These are phyloP conservation scores for Trichoderma pleuroti DNA, from an alignment of 2,329 filamentous ascomycete genomes.

Conservation along the genomic window DNA sequence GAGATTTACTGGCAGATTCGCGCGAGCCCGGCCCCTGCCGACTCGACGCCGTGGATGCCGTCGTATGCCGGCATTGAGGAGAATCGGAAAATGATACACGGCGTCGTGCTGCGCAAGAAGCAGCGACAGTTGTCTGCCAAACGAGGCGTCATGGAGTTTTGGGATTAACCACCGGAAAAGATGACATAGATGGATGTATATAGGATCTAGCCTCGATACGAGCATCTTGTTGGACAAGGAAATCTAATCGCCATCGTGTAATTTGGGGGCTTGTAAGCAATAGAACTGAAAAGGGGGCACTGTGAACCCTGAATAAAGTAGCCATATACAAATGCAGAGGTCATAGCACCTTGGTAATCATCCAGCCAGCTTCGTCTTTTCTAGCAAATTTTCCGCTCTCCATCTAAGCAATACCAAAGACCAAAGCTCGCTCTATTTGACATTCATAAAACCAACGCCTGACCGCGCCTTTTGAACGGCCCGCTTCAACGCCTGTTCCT, in stretches of 20 bases:
- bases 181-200: neutral
- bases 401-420: neutral
- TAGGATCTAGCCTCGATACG: neutral
- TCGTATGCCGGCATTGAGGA: neutral
- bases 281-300: neutral
- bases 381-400: neutral
- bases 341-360: neutral
- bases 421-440: conserved; percentile 49
- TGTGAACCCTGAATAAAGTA: neutral
- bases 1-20: neutral
- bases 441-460: conserved; percentile 61
- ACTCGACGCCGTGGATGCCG: neutral
- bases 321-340: neutral
- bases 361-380: neutral
- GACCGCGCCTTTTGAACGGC: conserved; percentile 56
- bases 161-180: neutral
- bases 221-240: too few relatives aligned
- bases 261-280: neutral
- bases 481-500: conserved; percentile 59
- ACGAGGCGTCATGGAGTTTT: neutral
- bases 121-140: neutral
- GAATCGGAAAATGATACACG: neutral
- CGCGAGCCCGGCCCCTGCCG: neutral
- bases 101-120: neutral
- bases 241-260: neutral